These are phyloP conservation scores for Tuctoria greenei DNA, from an alignment of 176 grass and related monocot genomes.

Conservation along the genomic window DNA sequence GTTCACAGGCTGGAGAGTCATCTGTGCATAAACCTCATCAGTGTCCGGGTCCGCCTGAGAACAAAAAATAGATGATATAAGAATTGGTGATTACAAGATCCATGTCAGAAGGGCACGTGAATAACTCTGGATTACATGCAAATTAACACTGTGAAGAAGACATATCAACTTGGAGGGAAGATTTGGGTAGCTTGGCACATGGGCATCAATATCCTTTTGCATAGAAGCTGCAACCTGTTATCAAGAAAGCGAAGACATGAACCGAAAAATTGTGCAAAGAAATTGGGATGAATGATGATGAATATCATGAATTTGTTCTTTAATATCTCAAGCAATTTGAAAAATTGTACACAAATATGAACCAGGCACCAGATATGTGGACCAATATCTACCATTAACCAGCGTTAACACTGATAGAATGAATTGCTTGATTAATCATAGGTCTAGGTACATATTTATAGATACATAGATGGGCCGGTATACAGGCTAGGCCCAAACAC, in stretches of 20 bases:
- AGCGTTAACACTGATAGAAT: no score
- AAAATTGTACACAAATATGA: neutral
- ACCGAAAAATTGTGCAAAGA: neutral
- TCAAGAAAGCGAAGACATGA: neutral
- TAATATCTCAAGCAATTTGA: neutral
- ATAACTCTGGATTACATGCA: constrained; percentile 69
- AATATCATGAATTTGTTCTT: neutral
- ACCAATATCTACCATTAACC: neutral
- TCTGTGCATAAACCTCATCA: constrained; percentile 99
- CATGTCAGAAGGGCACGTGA: neutral
- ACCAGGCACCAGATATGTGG: neutral
- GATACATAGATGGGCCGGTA: no score
- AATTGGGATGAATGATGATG: neutral
- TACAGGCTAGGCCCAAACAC: no score
- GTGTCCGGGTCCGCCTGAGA: constrained; percentile 90
- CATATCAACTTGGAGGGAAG: constrained; percentile 96
- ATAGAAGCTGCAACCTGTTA: constrained; percentile 97
- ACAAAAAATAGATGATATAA: constrained; percentile 23
- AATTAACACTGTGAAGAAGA: constrained; percentile 89
- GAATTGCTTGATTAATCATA: no score
- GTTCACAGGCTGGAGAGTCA: constrained; percentile 98
- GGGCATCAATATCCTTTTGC: constrained; percentile 93
- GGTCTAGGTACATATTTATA: no score
- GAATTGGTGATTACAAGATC: neutral
- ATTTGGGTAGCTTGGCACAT: constrained; percentile 91